Conservation (phyloP, 371 early-diverging fungal species). For the Conidiobolus incongruus region DNA sequence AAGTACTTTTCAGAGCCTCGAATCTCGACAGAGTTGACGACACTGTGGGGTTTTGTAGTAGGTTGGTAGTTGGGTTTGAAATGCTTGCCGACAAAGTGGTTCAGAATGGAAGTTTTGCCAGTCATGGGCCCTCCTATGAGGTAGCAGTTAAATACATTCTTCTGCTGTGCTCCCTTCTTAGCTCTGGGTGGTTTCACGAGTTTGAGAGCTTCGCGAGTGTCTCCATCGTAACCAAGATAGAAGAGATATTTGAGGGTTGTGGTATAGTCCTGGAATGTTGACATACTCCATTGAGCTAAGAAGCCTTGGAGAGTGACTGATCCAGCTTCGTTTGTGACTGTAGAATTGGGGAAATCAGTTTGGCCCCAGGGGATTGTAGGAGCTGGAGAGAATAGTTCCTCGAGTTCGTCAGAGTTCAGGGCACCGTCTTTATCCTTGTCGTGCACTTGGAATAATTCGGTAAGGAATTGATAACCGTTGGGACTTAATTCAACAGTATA, state of each 20-base stretch:
- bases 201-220: constrained; percentile 47
- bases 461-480: constrained; percentile 84
- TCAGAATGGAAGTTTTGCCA: constrained; percentile 79
- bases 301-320: constrained; percentile 87
- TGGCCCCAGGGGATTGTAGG: constrained; percentile 60
- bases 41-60: constrained; percentile 47
- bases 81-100: constrained; percentile 60
- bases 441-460: constrained; percentile 75
- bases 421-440: constrained; percentile 95
- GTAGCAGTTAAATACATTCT: constrained; percentile 77
- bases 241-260: constrained; percentile 80
- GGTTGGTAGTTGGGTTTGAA: constrained; percentile 50
- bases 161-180: constrained; percentile 20
- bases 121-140: constrained; percentile 83
- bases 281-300: constrained; percentile 95
- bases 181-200: constrained; percentile 52
- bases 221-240: constrained; percentile 81
- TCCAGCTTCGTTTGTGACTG: constrained; percentile 68
- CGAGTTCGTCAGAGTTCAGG: constrained; percentile 57
- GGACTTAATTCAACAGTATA: constrained; percentile 84
- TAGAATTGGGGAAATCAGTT: constrained; percentile 68
- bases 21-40: constrained; percentile 85
- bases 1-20: constrained; percentile 82
- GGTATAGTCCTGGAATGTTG: constrained; percentile 70
- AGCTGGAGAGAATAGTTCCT: constrained; percentile 61